A percentile compares a stretch with the other conserved stretches of the same genome.
phyloP scores from a whole-genome alignment of 2,329 filamentous ascomycete species.

The Fusarium illudens region DNA sequence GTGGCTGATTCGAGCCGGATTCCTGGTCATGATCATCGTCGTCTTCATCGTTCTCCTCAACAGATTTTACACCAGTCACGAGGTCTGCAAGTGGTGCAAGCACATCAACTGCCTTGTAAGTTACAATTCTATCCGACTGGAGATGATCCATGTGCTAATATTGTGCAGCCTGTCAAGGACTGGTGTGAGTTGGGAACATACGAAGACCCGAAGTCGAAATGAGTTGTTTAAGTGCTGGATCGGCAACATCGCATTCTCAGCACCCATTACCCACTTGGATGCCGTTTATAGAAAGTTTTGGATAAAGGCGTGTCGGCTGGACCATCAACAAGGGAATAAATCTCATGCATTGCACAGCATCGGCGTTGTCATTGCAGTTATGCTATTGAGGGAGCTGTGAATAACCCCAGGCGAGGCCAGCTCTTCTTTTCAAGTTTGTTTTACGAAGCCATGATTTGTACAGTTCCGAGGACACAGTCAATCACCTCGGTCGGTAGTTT shows the following conservation, averaged over 20 bases:
- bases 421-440: conserved; percentile 11
- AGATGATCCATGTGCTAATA: conserved; percentile 35
- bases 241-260: background rate
- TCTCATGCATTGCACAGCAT: conserved; percentile 45
- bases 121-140: conserved; percentile 40
- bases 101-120: conserved; percentile 92
- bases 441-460: conserved; percentile 31
- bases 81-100: conserved; percentile 90
- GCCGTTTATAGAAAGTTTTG: conserved; percentile 8
- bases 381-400: conserved; percentile 9
- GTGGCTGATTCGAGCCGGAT: conserved; percentile 87
- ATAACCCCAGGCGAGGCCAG: background rate
- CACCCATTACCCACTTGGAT: background rate
- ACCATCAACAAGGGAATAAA: conserved; percentile 6
- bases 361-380: conserved; percentile 43
- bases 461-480: background rate
- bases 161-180: conserved; percentile 65
- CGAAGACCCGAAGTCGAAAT: conserved; percentile 24
- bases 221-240: background rate
- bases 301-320: conserved; percentile 17
- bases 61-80: conserved; percentile 83
- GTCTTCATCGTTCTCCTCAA: conserved; percentile 87
- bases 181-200: conserved; percentile 68
- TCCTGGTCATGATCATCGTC: conserved; percentile 81
- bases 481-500: background rate